phyloP scores from a whole-genome alignment of 2,329 filamentous ascomycete species.

The Xylariaceae sp. region DNA sequence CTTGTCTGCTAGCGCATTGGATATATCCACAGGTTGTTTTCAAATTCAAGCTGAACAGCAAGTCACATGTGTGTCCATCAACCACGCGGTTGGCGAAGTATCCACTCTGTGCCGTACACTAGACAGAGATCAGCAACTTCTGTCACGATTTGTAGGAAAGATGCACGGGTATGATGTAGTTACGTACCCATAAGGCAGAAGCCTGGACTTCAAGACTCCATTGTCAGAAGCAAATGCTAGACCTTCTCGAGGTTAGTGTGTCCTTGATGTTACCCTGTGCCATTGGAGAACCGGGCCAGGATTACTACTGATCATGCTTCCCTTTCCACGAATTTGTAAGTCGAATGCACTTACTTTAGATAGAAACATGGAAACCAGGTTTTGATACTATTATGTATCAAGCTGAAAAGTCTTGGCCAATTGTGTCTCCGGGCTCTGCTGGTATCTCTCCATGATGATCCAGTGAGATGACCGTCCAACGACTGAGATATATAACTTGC shows the following conservation, averaged over 20 bases:
- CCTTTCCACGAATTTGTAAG: background rate
- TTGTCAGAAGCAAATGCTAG: constrained; percentile 19
- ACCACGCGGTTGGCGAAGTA: too few species aligned
- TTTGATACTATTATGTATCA: background rate
- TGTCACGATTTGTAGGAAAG: too few species aligned
- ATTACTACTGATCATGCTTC: constrained; percentile 21
- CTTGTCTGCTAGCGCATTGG: too few species aligned
- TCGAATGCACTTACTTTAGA: background rate
- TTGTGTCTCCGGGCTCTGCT: constrained; percentile 3
- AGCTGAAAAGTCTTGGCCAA: constrained; percentile 18
- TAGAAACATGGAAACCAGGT: background rate
- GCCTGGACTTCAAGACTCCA: constrained; percentile 11
- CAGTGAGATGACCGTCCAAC: constrained; percentile 14
- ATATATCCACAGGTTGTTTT: too few species aligned
- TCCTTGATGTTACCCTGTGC: constrained; percentile 6
- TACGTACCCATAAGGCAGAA: too few species aligned
- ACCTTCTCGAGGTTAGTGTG: constrained; percentile 19
- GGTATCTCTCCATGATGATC: background rate
- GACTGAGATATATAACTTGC: constrained; percentile 18
- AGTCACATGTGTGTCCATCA: too few species aligned
- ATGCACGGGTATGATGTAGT: too few species aligned
- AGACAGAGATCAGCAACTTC: too few species aligned
- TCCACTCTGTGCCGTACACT: too few species aligned
- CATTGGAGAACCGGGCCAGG: constrained; percentile 15
- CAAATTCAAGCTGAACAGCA: too few species aligned